phyloP scores from a whole-genome alignment of 371 early-diverging fungal genomes.

The Mucor velutinosus region DNA sequence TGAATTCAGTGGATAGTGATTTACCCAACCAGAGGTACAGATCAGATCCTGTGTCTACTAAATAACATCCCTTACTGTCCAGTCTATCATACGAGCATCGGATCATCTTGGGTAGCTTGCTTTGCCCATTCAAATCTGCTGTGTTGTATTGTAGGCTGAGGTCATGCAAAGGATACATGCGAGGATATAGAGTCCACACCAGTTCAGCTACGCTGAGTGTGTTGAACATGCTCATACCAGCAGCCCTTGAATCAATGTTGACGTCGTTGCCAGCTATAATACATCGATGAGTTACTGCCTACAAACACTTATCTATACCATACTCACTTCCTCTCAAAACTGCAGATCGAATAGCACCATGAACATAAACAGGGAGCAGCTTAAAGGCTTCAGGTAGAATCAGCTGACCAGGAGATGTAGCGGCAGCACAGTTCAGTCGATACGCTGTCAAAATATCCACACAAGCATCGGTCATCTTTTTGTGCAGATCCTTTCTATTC shows the following conservation, averaged over 20 bases:
- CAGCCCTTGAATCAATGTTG: slow-evolving; percentile 77
- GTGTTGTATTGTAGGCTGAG: slow-evolving; percentile 52
- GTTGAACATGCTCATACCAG: slow-evolving; percentile 78
- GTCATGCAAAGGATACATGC: slow-evolving; percentile 73
- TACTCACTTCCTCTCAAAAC: slow-evolving; percentile 72
- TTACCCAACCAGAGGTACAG: slow-evolving; percentile 91
- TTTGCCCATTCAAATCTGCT: slow-evolving; percentile 41
- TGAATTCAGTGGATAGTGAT: slow-evolving; percentile 57
- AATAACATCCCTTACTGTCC: slow-evolving; percentile 73
- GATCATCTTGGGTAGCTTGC: slow-evolving; percentile 67
- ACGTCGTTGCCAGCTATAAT: slow-evolving; percentile 56
- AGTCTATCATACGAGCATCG: slow-evolving; percentile 83
- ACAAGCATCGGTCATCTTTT: slow-evolving; percentile 83
- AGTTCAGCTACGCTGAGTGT: slow-evolving; percentile 73
- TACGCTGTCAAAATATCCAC: slow-evolving; percentile 90
- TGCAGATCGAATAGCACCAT: slow-evolving; percentile 80
- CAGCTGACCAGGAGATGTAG: slow-evolving; percentile 90
- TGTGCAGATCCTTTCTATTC: slow-evolving; percentile 80
- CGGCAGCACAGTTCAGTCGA: slow-evolving; percentile 89
- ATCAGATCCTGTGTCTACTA: slow-evolving; percentile 82
- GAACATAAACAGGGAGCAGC: slow-evolving; percentile 88
- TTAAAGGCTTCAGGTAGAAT: slow-evolving; percentile 97
- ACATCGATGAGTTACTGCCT: background rate
- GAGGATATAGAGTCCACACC: slow-evolving; percentile 85
- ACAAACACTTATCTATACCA: background rate